Percentiles rank a stretch among this genome's conserved stretches.
Conservation (phyloP, 768 basidiomycete species). For the Leccinum sublutescens region DNA sequence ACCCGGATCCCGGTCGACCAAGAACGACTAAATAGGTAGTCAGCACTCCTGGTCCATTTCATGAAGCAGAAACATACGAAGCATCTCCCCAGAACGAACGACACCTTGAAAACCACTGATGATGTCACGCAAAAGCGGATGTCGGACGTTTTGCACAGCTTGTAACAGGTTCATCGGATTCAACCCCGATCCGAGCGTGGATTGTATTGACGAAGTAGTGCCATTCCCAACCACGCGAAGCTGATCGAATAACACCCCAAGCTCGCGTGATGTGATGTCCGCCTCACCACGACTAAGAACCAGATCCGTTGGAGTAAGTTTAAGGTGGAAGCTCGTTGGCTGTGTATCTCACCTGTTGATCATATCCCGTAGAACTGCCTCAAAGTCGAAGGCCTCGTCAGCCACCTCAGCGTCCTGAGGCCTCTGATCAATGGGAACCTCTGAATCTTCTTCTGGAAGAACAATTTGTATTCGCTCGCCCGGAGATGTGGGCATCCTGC, state of each 20-base stretch:
- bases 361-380: slow-evolving; percentile 24
- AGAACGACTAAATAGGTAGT: slow-evolving; percentile 59
- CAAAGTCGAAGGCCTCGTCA: slow-evolving; percentile 34
- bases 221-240: slow-evolving; percentile 62
- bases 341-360: slow-evolving; percentile 19
- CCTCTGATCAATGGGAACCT: not conserved
- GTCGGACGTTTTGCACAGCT: slow-evolving; percentile 44
- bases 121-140: slow-evolving; percentile 61
- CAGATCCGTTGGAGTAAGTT: not conserved
- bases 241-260: slow-evolving; percentile 60
- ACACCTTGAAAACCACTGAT: slow-evolving; percentile 54
- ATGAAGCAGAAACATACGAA: slow-evolving; percentile 45
- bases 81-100: slow-evolving; percentile 64
- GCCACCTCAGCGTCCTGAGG: not conserved
- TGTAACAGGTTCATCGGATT: slow-evolving; percentile 48
- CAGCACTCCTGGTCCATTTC: not conserved
- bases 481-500: slow-evolving; percentile 12
- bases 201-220: slow-evolving; percentile 50
- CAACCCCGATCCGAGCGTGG: slow-evolving; percentile 62
- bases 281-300: slow-evolving; percentile 44
- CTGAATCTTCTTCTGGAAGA: not conserved
- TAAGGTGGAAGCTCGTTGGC: not conserved
- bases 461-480: slow-evolving; percentile 2
- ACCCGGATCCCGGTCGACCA: slow-evolving; percentile 83
- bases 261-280: slow-evolving; percentile 49